Base-by-base conservation (phyloP, 768 basidiomycete genomes). In the Pleurotus giganteus region DNA sequence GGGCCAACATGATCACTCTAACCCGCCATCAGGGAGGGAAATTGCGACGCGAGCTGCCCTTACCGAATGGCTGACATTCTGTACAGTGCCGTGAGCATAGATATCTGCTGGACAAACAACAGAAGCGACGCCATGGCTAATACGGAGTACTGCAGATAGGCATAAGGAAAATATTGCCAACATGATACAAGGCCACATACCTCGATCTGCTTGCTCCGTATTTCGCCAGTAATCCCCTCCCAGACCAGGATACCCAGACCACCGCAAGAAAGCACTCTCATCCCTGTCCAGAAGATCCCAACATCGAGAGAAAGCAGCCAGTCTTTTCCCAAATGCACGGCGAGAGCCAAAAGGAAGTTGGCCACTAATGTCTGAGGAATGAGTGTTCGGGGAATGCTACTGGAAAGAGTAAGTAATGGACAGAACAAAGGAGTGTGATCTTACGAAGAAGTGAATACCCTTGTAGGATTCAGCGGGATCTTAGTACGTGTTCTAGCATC, bases 241-340 rank as follows among this genome's bases (percentile, higher is more conserved):
- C 87, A 85, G 17, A 81, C 68, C 42, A 88, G 60, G 39, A 82
- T 77, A 17, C 81, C 84, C 51, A 89, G 61, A n/a, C 81, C 86
- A n/a, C 83, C 86, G 60, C 84, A 82, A 2, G 85, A 86, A 50
- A 91, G 72, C 46, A 89, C 77, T 58, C 88, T 74, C 72, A 91
- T 84, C 29, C 87, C 74, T 12, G 89, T 74, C 90, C 89, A 91
- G 63, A 90, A 85, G 7, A 87, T 79, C 5, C 85, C 85, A 19
- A 85, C 80, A 65, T 89, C 85, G 34, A 79, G 78, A 15, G 81
- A 74, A 44, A 91, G 69, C 5, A 91, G 68, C 73, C 82, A 81
- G 61, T 84, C 86, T 70, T 88, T 89, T 47, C 81, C 76, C 4
- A 82, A 77, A 67, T 84, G 79, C 31, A 87, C 69, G 4, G 84